phyloP scores from a whole-genome alignment of 768 basidiomycete genomes.

The Boletus tomentosulus region DNA sequence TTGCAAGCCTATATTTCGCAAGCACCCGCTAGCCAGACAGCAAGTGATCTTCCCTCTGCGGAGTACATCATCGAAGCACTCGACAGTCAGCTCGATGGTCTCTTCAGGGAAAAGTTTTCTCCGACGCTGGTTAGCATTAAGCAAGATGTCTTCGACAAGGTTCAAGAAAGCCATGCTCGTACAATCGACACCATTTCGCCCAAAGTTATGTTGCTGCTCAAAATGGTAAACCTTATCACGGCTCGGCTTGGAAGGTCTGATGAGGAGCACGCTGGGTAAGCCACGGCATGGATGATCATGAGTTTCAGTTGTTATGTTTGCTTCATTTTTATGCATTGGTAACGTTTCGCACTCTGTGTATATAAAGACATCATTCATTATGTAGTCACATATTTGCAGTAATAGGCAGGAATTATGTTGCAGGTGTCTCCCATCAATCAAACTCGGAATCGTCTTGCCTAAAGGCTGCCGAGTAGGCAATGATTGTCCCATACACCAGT shows the following conservation, averaged over 20 bases:
- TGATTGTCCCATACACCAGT: slow-evolving; percentile 85
- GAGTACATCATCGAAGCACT: slow-evolving; percentile 31
- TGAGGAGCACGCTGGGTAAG: slow-evolving; percentile 7
- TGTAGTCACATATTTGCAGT: slow-evolving; percentile 16
- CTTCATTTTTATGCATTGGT: neutral
- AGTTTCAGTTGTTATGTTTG: neutral
- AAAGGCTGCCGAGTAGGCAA: slow-evolving; percentile 83
- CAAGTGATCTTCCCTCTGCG: slow-evolving; percentile 20
- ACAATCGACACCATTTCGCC: slow-evolving; percentile 27
- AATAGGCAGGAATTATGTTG: neutral
- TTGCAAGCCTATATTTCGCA: slow-evolving; percentile 32
- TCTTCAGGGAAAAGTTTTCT: slow-evolving; percentile 23
- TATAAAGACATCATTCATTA: slow-evolving; percentile 10
- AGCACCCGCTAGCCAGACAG: slow-evolving; percentile 9
- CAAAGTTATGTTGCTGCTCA: slow-evolving; percentile 22
- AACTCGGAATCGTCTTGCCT: slow-evolving; percentile 80
- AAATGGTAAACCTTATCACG: slow-evolving; percentile 31
- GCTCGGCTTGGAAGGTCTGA: slow-evolving; percentile 23
- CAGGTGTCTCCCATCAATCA: slow-evolving; percentile 38
- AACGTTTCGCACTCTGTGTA: neutral
- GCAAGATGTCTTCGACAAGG: slow-evolving; percentile 22
- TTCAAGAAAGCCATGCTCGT: slow-evolving; percentile 16
- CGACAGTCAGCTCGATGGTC: slow-evolving; percentile 20
- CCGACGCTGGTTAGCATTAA: slow-evolving; percentile 18
- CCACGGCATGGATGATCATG: neutral